Percentiles rank a stretch among this genome's conserved stretches.
phyloP scores from a whole-genome alignment of 331 rosid species.

The Cydonia oblonga region DNA sequence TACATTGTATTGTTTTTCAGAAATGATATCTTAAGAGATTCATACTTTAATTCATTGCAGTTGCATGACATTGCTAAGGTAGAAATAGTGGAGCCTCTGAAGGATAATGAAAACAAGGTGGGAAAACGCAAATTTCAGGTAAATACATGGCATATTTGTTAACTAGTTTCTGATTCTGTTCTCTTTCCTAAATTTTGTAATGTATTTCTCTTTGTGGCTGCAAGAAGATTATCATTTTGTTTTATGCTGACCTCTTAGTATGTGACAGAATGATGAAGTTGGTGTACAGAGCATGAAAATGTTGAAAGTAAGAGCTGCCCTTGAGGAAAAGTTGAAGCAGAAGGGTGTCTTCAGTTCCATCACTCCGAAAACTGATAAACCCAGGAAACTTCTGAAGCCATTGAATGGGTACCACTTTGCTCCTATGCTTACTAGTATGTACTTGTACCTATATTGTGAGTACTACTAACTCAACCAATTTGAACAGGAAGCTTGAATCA shows the following conservation, averaged over 20 bases:
- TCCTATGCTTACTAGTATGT: background rate
- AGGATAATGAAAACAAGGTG: slow-evolving; percentile 35
- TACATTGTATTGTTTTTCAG: background rate
- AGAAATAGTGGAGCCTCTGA: slow-evolving; percentile 28
- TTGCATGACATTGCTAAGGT: slow-evolving; percentile 10
- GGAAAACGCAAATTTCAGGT: slow-evolving; percentile 48
- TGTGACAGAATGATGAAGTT: slow-evolving; percentile 48
- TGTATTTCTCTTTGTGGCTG: background rate
- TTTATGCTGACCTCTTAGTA: slow-evolving; percentile 16
- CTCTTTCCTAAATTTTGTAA: background rate
- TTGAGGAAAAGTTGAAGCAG: slow-evolving; percentile 63
- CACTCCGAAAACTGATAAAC: slow-evolving; percentile 36
- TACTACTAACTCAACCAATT: slow-evolving; percentile 11
- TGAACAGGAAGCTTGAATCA: slow-evolving; percentile 58
- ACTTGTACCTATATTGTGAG: slow-evolving; percentile 9
- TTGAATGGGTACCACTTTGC: slow-evolving; percentile 48
- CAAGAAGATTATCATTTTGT: slow-evolving; percentile 8
- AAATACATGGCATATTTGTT: background rate
- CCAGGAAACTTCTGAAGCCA: slow-evolving; percentile 36
- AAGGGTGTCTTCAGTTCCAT: slow-evolving; percentile 43
- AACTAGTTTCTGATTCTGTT: background rate
- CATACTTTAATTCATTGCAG: slow-evolving; percentile 25
- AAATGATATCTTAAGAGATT: background rate
- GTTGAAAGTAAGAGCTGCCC: slow-evolving; percentile 65
- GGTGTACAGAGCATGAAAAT: slow-evolving; percentile 62